Conservation (phyloP, 2,329 filamentous ascomycete genomes). For the Stachybotrys chartarum region DNA sequence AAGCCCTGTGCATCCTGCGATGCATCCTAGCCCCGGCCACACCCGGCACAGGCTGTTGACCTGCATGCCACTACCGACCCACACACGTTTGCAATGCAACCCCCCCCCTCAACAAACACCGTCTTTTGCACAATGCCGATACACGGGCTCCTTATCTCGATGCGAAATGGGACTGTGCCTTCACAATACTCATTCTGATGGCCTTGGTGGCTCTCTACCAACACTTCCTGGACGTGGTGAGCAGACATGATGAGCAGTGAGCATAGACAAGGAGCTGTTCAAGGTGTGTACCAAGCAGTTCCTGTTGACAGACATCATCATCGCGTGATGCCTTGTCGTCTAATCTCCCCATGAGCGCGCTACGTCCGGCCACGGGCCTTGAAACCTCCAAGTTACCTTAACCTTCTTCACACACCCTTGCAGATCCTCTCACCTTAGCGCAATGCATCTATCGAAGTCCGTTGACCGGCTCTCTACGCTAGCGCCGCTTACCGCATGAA, state of each 20-base stretch:
- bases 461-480: slow-evolving; percentile 15
- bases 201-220: not conserved
- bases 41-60: not conserved
- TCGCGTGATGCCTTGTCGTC: not conserved
- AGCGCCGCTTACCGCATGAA: slow-evolving; percentile 16
- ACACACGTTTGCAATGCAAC: not conserved
- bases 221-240: not conserved
- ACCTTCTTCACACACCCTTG: not conserved
- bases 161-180: not conserved
- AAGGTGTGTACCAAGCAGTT: not conserved
- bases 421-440: not conserved
- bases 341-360: not conserved
- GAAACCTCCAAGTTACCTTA: not conserved
- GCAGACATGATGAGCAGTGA: not conserved
- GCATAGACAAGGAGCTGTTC: not conserved
- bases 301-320: not conserved
- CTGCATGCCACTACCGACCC: not conserved
- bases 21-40: not conserved
- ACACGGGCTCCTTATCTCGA: too few relatives aligned
- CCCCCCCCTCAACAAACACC: not conserved
- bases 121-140: too few relatives aligned
- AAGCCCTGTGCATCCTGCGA: not conserved
- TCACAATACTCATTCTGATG: not conserved
- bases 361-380: not conserved
- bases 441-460: slow-evolving; percentile 21